Evolutionary conservation across 345 rosid genomes (phyloP), one percentile per base, ranked within the genome.

Genomic region (Aurinia saxatilis): DNA sequence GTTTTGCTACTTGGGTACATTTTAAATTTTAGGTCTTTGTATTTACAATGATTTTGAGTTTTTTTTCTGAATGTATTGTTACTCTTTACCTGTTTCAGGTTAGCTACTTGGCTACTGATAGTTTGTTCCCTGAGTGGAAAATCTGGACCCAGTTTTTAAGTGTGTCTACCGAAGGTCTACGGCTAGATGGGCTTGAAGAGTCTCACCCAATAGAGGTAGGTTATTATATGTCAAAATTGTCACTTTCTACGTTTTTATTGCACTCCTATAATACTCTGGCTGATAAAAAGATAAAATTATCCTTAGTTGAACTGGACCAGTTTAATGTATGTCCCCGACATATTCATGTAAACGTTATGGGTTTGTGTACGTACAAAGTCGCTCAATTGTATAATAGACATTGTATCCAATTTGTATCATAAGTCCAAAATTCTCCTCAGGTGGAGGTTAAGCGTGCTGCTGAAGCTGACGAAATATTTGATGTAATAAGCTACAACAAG

Each of bases 131-230:
- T 21, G 90, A 90, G 65, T 93, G 97, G 99, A 90, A 90, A 69
- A 81, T 87, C 58, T 93, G 99, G 97, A 93, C 96, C 62, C 99
- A 93, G 82, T 93, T 93, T 84, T 82, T 93, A 73, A 87, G 81
- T 50, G 95, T 87, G 79, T 78, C 73, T 66, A 90, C 91, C 15
- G 82, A 68, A 42, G 97, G 97, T 65, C 88, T 93, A 51, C 84
- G 84, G 78, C 76, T 93, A 47, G 99, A 93, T 71, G 91, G 96
- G 63, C 97, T 93, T 65, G 88, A 77, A 31, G 99, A 84, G 78
- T 93, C 99, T 36, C 99, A 93, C 80, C 99, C 99, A 4, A 93
- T 93, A 57, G 99, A 93, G 97, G 99, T 93, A 64, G n/a, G n/a
- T n/a, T n/a, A n/a, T n/a, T n/a, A n/a, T n/a, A n/a, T n/a, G n/a